These are phyloP conservation scores for Nakazawaea wyomingensis DNA, from an alignment of 805 yeast species.

Conservation along the genomic window DNA sequence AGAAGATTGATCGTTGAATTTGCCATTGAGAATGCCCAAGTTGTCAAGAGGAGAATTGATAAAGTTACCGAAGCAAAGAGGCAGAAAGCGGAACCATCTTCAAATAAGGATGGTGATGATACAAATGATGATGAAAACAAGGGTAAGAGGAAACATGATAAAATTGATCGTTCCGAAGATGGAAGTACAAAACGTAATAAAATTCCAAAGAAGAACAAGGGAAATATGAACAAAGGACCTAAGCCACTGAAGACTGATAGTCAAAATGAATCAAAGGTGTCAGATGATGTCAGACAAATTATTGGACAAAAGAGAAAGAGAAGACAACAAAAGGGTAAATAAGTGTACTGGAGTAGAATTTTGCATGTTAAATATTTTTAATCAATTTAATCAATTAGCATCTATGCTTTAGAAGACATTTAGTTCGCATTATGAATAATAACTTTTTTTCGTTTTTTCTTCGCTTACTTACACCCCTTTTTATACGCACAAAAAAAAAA, in stretches of 20 bases:
- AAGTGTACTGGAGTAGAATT: background rate
- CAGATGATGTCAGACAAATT: conserved; percentile 54
- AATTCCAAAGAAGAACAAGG: conserved; percentile 25
- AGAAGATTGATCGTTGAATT: conserved; percentile 89
- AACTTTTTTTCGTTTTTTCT: no score
- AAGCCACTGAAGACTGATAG: conserved; percentile 16
- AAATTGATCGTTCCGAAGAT: conserved; percentile 9
- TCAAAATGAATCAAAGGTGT: conserved; percentile 25
- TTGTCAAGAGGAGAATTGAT: conserved; percentile 84
- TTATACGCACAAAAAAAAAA: no score
- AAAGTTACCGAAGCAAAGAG: conserved; percentile 41
- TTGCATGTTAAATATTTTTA: no score
- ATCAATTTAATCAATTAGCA: no score
- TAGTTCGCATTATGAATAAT: no score
- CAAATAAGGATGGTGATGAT: background rate
- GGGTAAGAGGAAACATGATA: conserved; percentile 11
- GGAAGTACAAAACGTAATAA: conserved; percentile 25
- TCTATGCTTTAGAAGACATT: no score
- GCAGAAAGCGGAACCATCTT: conserved; percentile 20
- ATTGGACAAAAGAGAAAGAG: conserved; percentile 68
- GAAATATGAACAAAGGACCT: conserved; percentile 39
- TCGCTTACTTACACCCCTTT: no score
- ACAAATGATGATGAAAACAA: conserved; percentile 3
- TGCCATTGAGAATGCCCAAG: conserved; percentile 93
- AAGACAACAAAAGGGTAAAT: conserved; percentile 41